A percentile compares a stretch with the other conserved stretches of the same genome.
These are phyloP conservation scores for Venturia nashicola DNA, from an alignment of 2,329 filamentous ascomycete species.

Conservation along the genomic window DNA sequence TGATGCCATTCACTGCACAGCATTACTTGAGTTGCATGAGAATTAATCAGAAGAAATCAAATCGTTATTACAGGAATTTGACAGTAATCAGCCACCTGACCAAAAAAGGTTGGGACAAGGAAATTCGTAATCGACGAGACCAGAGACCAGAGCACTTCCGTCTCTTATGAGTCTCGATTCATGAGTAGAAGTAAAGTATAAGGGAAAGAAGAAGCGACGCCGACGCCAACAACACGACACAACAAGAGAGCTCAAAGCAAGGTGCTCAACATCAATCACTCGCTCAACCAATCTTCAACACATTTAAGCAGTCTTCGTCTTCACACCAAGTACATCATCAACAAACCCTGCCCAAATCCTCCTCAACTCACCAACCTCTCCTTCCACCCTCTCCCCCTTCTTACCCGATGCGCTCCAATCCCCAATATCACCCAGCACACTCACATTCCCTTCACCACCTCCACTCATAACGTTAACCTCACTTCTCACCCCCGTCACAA, in stretches of 20 bases:
- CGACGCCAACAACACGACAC: neutral
- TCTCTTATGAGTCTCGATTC: neutral
- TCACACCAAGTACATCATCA: conserved; percentile 35
- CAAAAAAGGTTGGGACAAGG: neutral
- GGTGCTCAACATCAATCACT: neutral
- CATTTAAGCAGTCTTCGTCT: conserved; percentile 16
- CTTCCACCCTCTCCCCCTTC: conserved; percentile 25
- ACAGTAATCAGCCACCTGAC: neutral
- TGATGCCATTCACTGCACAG: too few relatives aligned
- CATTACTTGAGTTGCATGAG: too few relatives aligned
- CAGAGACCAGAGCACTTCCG: conserved; percentile 1
- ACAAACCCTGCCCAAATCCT: conserved; percentile 36
- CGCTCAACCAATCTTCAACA: neutral
- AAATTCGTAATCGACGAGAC: neutral
- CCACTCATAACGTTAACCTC: conserved; percentile 43
- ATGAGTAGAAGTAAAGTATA: neutral
- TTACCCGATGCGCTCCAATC: conserved; percentile 19
- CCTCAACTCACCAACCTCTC: conserved; percentile 29
- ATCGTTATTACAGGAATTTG: neutral
- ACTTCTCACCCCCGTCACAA: conserved; percentile 44
- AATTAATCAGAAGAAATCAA: neutral
- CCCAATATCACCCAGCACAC: conserved; percentile 45
- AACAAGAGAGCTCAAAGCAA: neutral
- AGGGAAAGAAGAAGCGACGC: neutral
- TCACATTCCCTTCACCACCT: conserved; percentile 34